Percentiles rank a stretch among this genome's conserved stretches.
phyloP scores from a whole-genome alignment of 1,284 basidiomycete species.

The Ceratobasidium sp. region DNA sequence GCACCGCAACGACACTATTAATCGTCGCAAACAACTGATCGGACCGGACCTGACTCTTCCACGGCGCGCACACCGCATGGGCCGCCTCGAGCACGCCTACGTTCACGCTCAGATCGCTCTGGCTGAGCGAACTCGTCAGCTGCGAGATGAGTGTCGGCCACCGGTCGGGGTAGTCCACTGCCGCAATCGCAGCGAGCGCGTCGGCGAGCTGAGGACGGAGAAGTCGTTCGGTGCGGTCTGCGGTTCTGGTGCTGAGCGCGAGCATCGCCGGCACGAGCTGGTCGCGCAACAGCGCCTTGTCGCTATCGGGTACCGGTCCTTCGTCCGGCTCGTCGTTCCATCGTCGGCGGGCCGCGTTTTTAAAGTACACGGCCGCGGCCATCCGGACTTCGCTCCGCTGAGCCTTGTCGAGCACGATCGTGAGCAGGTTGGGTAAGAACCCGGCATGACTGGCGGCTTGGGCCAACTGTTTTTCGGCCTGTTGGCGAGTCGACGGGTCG shows the following conservation, averaged over 20 bases:
- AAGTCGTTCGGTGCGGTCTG: slow-evolving; percentile 66
- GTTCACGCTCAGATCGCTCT: slow-evolving; percentile 86
- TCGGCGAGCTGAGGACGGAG: slow-evolving; percentile 89
- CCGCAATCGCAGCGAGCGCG: slow-evolving; percentile 87
- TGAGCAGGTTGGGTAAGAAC: slow-evolving; percentile 81
- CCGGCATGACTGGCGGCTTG: slow-evolving; percentile 76
- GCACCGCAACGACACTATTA: slow-evolving; percentile 89
- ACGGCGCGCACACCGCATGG: slow-evolving; percentile 94
- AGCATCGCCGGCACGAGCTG: slow-evolving; percentile 88
- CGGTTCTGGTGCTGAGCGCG: slow-evolving; percentile 68
- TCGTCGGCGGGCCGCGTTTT: slow-evolving; percentile 85
- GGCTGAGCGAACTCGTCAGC: slow-evolving; percentile 83
- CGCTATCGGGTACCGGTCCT: slow-evolving; percentile 69
- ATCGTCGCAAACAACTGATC: slow-evolving; percentile 92
- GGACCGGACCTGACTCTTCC: slow-evolving; percentile 91
- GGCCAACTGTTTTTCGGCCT: slow-evolving; percentile 82
- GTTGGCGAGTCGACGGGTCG: slow-evolving; percentile 77
- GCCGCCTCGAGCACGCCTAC: slow-evolving; percentile 92
- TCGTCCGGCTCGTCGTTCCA: slow-evolving; percentile 86
- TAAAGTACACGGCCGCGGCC: slow-evolving; percentile 87
- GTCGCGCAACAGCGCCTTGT: slow-evolving; percentile 76
- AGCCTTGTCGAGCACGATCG: slow-evolving; percentile 76
- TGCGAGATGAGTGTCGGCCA: slow-evolving; percentile 93
- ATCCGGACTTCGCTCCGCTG: slow-evolving; percentile 80
- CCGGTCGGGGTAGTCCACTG: slow-evolving; percentile 85